Percentiles rank a stretch among this genome's conserved stretches.
Evolutionary conservation across 768 basidiomycete genomes (phyloP).

Genomic region (Mycena sanguinolenta): DNA sequence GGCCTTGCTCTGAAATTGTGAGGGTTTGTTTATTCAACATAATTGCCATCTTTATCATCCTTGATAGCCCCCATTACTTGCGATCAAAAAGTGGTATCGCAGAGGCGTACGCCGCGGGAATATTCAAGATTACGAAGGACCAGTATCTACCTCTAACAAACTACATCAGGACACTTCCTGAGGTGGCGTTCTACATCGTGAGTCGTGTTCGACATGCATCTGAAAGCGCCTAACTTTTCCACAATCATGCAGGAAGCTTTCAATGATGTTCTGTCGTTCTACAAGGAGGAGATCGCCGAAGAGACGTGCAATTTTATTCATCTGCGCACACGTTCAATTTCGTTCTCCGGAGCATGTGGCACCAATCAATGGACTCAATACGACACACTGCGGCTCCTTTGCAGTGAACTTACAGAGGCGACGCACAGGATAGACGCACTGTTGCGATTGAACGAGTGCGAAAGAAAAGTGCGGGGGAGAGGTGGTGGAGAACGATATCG

Average conservation of each 20-base stretch:
- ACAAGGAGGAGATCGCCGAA: conserved; percentile 28
- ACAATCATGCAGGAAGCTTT: conserved; percentile 18
- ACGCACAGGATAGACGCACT: conserved; percentile 19
- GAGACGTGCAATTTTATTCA: conserved; percentile 29
- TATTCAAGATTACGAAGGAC: conserved; percentile 24
- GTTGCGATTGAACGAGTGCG: conserved; percentile 16
- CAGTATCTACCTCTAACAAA: conserved; percentile 30
- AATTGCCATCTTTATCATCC: background rate
- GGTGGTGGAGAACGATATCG: background rate
- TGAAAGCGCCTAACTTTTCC: background rate
- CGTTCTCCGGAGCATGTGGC: background rate
- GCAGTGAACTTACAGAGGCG: conserved; percentile 14
- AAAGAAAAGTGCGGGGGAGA: conserved; percentile 9
- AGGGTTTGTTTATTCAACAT: background rate
- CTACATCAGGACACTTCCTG: conserved; percentile 22
- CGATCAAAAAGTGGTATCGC: conserved; percentile 18
- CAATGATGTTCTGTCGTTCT: conserved; percentile 28
- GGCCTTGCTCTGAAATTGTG: conserved; percentile 15
- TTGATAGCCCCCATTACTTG: conserved; percentile 24
- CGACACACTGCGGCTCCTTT: conserved; percentile 16
- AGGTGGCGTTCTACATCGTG: conserved; percentile 4
- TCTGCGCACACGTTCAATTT: conserved; percentile 18
- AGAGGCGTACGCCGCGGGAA: conserved; percentile 27
- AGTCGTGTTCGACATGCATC: background rate
- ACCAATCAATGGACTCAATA: background rate